Evolutionary conservation across 345 rosid species (phyloP), one percentile per base, ranked within the genome.

Genomic region (Durio zibethinus): DNA sequence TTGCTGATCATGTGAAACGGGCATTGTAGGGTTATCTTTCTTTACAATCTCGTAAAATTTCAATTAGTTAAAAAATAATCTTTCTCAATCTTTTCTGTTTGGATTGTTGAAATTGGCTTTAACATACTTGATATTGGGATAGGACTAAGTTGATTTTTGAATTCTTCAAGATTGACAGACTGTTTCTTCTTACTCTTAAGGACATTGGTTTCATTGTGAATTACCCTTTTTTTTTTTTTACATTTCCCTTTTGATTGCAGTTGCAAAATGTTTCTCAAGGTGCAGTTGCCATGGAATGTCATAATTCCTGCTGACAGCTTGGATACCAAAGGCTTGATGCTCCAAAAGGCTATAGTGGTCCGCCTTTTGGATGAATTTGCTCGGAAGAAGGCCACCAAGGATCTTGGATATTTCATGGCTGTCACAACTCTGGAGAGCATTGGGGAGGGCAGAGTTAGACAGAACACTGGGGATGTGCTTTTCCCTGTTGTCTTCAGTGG

Each of bases 371-470:
- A 90, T 2, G 93, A 87, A 0, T 94, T 90, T 67, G 84, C 93
- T 4, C 33, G 57, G 20, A 91, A 86, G 84, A 87, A 82, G 76
- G 91, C 92, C 10, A 89, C 90, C 63, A 87, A 85, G 42, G 98
- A 94, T 47, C 88, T 85, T 0, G 97, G 98, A 54, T 92, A 91
- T 79, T 86, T 66, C 75, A 43, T 86, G 15, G 86, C 92, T 20
- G 85, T 94, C 76, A 89, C 88, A 0, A 81, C 89, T 1, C 31
- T 89, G 57, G 89, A 89, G 65, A 87, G 78, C 61, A 83, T 90
- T 0, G 93, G 94, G 10, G 94, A 92, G 42, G 97, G 97, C 16
- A 91, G 82, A 79, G 91, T 94, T 56, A 83, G 93, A 74, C 88
- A 88, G 81, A 70, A 84, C 68, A 77, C 86, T 0, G 94, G 98